phyloP scores from a whole-genome alignment of 2,329 filamentous ascomycete species.

The Cytospora schulzeri region DNA sequence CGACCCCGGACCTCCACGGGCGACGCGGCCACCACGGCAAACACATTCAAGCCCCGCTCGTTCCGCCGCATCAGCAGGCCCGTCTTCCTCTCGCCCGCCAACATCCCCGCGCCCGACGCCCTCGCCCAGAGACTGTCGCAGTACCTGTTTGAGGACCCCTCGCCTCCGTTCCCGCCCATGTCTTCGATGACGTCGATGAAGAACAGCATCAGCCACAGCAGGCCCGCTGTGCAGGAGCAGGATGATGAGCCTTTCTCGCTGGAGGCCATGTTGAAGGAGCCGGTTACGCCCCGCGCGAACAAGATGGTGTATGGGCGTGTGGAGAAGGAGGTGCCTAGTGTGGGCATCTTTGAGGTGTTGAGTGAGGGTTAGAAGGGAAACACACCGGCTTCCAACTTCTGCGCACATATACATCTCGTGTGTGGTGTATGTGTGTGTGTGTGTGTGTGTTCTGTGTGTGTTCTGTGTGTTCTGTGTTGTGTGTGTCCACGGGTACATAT shows the following conservation, averaged over 20 bases:
- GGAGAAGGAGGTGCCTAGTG: constrained; percentile 21
- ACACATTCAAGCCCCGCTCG: constrained; percentile 20
- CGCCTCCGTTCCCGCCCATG: neutral
- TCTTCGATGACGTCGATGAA: too few relatives aligned
- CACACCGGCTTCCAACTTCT: too few relatives aligned
- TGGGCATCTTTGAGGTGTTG: constrained; percentile 28
- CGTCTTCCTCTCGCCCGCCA: constrained; percentile 23
- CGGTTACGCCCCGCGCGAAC: constrained; percentile 3
- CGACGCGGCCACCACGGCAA: constrained; percentile 6
- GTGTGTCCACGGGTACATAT: too few relatives aligned
- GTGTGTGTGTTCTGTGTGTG: neutral
- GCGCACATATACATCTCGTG: too few relatives aligned
- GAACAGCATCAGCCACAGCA: too few relatives aligned
- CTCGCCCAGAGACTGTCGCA: constrained; percentile 24
- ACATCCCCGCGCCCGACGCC: constrained; percentile 18
- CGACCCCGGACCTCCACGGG: constrained; percentile 23
- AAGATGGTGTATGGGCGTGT: constrained; percentile 13
- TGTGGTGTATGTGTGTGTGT: too few relatives aligned
- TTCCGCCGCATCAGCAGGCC: constrained; percentile 28
- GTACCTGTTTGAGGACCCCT: constrained; percentile 22
- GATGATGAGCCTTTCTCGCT: constrained; percentile 7
- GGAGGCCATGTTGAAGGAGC: constrained; percentile 28
- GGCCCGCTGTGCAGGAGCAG: too few relatives aligned
- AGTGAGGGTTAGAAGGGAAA: constrained; percentile 9
- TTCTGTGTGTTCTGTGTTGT: neutral